Evolutionary conservation across 306 rosid species (phyloP).

Genomic region (Mimosa pudica): DNA sequence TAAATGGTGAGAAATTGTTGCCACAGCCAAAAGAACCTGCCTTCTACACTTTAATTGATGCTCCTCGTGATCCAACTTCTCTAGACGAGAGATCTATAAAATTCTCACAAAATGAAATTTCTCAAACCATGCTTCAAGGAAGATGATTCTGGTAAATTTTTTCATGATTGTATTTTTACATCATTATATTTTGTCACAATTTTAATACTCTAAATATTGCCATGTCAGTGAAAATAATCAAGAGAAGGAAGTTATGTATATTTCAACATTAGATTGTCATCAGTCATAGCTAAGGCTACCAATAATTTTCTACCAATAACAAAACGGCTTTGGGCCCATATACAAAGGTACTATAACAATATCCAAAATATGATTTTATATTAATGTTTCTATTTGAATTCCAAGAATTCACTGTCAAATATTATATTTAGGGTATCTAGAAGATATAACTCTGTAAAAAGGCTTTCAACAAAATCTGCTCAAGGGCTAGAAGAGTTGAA

Average conservation of each 20-base stretch:
- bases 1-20: constrained; percentile 34
- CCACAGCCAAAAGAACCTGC: constrained; percentile 31
- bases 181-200: not conserved
- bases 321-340: constrained; percentile 43
- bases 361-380: not conserved
- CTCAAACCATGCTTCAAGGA: constrained; percentile 1
- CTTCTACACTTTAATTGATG: constrained; percentile 7
- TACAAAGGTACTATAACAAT: constrained; percentile 38
- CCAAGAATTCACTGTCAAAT: not conserved
- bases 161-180: not conserved
- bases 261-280: constrained; percentile 33
- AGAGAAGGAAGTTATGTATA: constrained; percentile 22
- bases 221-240: not conserved
- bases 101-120: constrained; percentile 21
- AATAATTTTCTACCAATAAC: constrained; percentile 24
- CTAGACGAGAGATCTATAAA: no score
- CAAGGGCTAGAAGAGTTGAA: constrained; percentile 54
- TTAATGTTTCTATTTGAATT: no score
- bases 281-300: constrained; percentile 32
- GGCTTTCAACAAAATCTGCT: constrained; percentile 45
- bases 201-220: not conserved
- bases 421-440: constrained; percentile 28
- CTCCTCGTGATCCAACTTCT: not conserved
- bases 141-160: not conserved
- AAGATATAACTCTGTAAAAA: constrained; percentile 35